Conservation (phyloP, 257 asterid genomes). For the Rhazya stricta region DNA sequence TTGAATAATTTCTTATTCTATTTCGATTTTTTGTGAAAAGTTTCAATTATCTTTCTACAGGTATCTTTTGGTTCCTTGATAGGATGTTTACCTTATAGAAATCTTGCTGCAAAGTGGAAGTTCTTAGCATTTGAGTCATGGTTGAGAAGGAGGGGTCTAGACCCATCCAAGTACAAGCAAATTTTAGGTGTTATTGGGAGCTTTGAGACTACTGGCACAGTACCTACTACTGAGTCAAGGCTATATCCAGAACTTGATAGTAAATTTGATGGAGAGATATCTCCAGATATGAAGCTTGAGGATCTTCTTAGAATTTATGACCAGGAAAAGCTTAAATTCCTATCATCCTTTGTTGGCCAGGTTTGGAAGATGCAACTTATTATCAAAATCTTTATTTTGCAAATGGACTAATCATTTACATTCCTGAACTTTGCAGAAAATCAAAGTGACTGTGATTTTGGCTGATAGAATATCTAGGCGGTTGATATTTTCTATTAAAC, state of each 20-base stretch:
- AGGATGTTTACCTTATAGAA: constrained; percentile 90
- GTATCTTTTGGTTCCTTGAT: constrained; percentile 82
- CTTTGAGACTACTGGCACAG: constrained; percentile 46
- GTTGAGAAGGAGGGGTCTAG: constrained; percentile 82
- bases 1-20: background rate
- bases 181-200: constrained; percentile 69
- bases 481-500: constrained; percentile 68
- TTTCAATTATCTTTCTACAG: constrained; percentile 36
- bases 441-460: constrained; percentile 55
- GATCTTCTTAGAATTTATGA: constrained; percentile 78
- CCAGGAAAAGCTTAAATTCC: constrained; percentile 76
- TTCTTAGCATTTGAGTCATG: constrained; percentile 93
- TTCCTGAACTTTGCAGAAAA: constrained; percentile 46
- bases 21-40: constrained; percentile 16
- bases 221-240: constrained; percentile 33
- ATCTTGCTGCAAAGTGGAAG: constrained; percentile 89
- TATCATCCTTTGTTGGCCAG: constrained; percentile 95
- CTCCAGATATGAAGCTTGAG: constrained; percentile 81
- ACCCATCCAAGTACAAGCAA: constrained; percentile 76
- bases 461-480: constrained; percentile 72
- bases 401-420: constrained; percentile 10
- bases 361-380: constrained; percentile 37
- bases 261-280: constrained; percentile 30
- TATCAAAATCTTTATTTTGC: constrained; percentile 9
- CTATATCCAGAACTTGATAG: constrained; percentile 28